Evolutionary conservation across 2,329 filamentous ascomycete genomes (phyloP).

Genomic region (Tolypocladium amazonense): DNA sequence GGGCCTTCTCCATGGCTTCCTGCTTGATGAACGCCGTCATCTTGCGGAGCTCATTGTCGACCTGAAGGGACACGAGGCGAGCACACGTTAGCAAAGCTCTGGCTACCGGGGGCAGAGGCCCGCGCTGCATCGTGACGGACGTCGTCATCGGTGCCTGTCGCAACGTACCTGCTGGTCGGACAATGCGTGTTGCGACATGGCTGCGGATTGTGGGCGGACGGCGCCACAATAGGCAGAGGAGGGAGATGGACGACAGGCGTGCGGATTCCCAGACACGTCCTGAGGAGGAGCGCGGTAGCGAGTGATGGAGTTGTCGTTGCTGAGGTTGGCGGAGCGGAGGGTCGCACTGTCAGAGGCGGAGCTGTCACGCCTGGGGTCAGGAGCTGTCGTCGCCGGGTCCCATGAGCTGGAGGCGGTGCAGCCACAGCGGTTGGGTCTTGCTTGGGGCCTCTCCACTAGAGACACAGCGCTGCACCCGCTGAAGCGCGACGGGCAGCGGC

Average conservation of each 20-base stretch:
- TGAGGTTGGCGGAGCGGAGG: constrained; percentile 6
- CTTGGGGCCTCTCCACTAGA: not conserved
- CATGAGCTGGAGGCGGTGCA: not conserved
- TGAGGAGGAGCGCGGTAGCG: not conserved
- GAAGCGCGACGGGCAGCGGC: not conserved
- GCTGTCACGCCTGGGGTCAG: constrained; percentile 16
- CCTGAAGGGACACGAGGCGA: constrained; percentile 39
- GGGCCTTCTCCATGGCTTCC: constrained; percentile 92
- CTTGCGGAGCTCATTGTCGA: constrained; percentile 97
- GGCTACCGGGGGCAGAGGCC: constrained; percentile 1
- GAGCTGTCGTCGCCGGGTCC: not conserved
- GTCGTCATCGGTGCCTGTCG: constrained; percentile 6
- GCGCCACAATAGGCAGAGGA: constrained; percentile 13
- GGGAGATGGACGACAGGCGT: constrained; percentile 1
- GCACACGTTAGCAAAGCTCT: not conserved
- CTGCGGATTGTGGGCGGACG: constrained; percentile 25
- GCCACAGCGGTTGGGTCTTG: not conserved
- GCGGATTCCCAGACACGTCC: not conserved
- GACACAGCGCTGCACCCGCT: not conserved
- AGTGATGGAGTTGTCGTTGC: constrained; percentile 1
- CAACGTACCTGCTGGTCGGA: constrained; percentile 84
- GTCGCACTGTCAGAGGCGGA: constrained; percentile 4
- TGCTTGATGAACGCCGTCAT: constrained; percentile 99
- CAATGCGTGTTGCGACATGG: constrained; percentile 92
- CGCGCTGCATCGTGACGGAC: constrained; percentile 7